Conservation (phyloP, 1,284 basidiomycete species). For the Mycena citricolor region DNA sequence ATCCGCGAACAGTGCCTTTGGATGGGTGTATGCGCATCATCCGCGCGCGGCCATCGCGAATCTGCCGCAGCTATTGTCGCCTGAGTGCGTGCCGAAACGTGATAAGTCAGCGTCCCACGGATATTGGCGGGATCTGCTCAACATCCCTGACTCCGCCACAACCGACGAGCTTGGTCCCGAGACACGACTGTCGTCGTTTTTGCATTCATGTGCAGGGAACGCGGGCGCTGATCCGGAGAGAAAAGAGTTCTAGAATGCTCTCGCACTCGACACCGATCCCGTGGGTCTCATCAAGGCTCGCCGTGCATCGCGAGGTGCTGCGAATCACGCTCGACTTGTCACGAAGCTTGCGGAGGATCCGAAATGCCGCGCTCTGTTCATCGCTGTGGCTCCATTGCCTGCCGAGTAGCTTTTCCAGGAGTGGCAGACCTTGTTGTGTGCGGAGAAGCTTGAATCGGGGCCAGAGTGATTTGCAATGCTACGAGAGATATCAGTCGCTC, state of each 20-base stretch:
- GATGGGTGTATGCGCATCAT: no score
- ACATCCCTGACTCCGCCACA: conserved; percentile 55
- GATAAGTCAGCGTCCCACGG: conserved; percentile 48
- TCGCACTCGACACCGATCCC: conserved; percentile 45
- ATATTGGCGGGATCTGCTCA: conserved; percentile 68
- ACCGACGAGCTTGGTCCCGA: conserved; percentile 52
- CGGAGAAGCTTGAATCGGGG: conserved; percentile 30
- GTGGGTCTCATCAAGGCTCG: no score
- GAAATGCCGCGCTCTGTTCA: conserved; percentile 59
- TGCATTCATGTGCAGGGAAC: no score
- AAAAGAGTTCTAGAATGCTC: conserved; percentile 66
- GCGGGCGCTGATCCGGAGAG: conserved; percentile 33
- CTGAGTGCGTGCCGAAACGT: conserved; percentile 41
- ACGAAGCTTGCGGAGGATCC: conserved; percentile 43
- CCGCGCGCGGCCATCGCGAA: no score
- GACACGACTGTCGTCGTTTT: no score
- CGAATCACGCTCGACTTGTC: conserved; percentile 37
- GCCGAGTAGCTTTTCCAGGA: conserved; percentile 52
- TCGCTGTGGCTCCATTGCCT: conserved; percentile 64
- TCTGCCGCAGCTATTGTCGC: conserved; percentile 49
- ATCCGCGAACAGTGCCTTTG: no score
- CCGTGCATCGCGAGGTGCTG: background rate
- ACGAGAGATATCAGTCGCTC: conserved; percentile 51
- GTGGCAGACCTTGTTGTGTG: conserved; percentile 36
- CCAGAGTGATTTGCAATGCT: conserved; percentile 38